Percentiles rank a stretch among this genome's conserved stretches.
phyloP scores from a whole-genome alignment of 2,329 filamentous ascomycete genomes.

The Penicillium sp. region DNA sequence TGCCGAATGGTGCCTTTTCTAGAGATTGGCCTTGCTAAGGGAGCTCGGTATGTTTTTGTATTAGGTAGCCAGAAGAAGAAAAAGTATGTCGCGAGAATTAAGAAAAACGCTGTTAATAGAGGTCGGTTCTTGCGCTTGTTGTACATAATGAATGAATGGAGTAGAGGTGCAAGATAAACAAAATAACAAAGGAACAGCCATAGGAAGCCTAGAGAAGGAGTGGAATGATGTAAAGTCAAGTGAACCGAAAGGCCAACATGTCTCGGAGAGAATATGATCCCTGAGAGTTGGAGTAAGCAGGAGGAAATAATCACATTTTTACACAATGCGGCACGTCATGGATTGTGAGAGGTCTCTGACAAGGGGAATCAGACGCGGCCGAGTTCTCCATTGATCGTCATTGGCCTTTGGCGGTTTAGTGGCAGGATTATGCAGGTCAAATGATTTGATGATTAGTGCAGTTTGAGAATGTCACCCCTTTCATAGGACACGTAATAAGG shows the following conservation, averaged over 20 bases:
- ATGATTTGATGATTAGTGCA: background rate
- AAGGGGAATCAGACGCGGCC: conserved; percentile 2
- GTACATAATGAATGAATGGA: conserved; percentile 23
- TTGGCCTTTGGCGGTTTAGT: background rate
- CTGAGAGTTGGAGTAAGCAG: background rate
- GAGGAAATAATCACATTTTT: background rate
- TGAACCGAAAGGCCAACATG: background rate
- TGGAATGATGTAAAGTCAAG: background rate
- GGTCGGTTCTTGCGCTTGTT: conserved; percentile 19
- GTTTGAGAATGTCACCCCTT: conserved; percentile 1
- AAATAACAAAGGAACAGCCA: background rate
- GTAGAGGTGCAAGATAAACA: background rate
- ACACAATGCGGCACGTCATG: conserved; percentile 5
- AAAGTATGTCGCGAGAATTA: conserved; percentile 20
- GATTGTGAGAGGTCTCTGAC: conserved; percentile 2
- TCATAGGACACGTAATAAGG: background rate
- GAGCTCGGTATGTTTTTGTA: background rate
- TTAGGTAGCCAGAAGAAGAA: conserved; percentile 18
- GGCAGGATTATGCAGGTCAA: background rate
- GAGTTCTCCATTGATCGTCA: conserved; percentile 15
- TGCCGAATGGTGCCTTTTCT: conserved; percentile 7
- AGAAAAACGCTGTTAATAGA: conserved; percentile 13
- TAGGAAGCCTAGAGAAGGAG: background rate
- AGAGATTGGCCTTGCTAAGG: conserved; percentile 5
- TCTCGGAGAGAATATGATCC: background rate